Evolutionary conservation across 768 basidiomycete genomes (phyloP), one percentile per base, ranked within the genome.

Genomic region (Saitozyma sp.): DNA sequence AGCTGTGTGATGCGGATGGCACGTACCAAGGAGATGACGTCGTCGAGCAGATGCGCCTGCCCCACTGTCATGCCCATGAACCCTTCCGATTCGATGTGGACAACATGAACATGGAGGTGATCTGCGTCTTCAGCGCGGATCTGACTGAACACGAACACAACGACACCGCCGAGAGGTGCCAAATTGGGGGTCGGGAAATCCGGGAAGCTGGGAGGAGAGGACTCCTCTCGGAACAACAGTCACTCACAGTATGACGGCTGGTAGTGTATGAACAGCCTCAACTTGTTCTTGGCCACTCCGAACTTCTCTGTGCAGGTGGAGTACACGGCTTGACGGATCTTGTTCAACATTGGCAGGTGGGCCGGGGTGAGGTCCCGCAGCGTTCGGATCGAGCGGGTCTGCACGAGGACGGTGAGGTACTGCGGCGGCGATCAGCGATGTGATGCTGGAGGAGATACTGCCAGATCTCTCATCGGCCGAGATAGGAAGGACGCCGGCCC

Each of bases 101-200:
- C 90, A 56, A 95, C 88, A 69, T 97, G 93, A 3, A 96, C 89
- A 64, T 97, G 93, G 74, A 96, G 92, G 70, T 92, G 93, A 74
- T 96, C 93, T 95, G 65, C 40, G n/a, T 49, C 4, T 49, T 51
- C 37, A 58, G 58, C 50, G 42, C 40, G 19, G 14, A 50, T 3
- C 38, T 42, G 5, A 29, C 5, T 29, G 29, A 29, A 29, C 29
- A 29, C 42, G 19, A 58, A 58, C 29, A 29, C 29, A 5, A 2
- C 29, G 29, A 29, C 29, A 29, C 29, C 2, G 29, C 2, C 29
- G 29, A 29, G 29, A 29, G 29, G 29, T 29, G 29, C 29, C 29
- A 29, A 29, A 29, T 5, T 29, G 43, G 46, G 14, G 51, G 2
- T 3, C 3, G 16, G 51, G 29, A n/a, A 53, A 1, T 53, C 51